These are phyloP conservation scores for Leccinum subgranulosum DNA, from an alignment of 768 basidiomycete species.

Conservation along the genomic window DNA sequence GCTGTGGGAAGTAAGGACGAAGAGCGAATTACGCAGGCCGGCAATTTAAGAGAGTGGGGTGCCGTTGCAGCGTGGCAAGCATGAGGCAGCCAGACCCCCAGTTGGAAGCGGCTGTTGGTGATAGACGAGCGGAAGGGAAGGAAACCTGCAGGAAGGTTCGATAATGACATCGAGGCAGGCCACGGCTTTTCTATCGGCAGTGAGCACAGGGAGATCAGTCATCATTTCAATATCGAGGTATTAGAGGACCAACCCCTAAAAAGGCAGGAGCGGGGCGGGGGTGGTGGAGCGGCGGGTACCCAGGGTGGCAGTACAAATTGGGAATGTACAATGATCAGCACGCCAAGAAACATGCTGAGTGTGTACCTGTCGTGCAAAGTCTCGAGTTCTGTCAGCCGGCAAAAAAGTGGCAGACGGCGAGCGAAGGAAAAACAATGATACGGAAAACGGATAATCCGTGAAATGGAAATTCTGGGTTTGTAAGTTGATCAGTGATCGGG, in stretches of 20 bases:
- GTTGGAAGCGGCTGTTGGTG: conserved; percentile 30
- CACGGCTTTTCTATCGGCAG: conserved; percentile 31
- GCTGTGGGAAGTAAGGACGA: conserved; percentile 26
- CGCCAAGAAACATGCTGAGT: background rate
- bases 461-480: conserved; percentile 13
- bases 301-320: background rate
- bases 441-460: background rate
- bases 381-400: conserved; percentile 2
- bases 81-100: conserved; percentile 34
- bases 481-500: conserved; percentile 23
- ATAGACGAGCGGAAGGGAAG: conserved; percentile 31
- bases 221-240: conserved; percentile 29
- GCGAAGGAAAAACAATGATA: background rate
- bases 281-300: conserved; percentile 3
- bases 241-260: conserved; percentile 21
- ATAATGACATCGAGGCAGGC: conserved; percentile 21
- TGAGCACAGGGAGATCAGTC: conserved; percentile 24
- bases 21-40: conserved; percentile 18
- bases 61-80: conserved; percentile 34
- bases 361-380: background rate
- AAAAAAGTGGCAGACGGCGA: background rate
- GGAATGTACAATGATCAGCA: conserved; percentile 6
- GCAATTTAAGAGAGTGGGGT: conserved; percentile 32
- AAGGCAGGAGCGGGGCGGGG: conserved; percentile 17
- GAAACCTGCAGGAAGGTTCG: conserved; percentile 26